Base-by-base conservation (phyloP, 2,329 filamentous ascomycete genomes). In the Colletotrichum karsti region DNA sequence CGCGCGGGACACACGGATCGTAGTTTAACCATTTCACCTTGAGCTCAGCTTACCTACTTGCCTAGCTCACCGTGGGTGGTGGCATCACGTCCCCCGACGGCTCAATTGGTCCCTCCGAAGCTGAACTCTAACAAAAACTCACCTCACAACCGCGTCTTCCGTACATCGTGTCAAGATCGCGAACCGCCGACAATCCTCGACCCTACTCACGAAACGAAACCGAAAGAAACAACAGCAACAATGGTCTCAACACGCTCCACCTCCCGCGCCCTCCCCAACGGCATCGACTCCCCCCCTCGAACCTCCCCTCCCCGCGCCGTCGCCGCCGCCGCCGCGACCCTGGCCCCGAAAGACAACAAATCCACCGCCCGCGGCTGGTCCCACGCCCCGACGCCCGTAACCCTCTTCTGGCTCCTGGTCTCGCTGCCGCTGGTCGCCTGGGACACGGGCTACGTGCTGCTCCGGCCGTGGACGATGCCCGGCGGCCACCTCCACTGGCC, bases 401-500 rank as follows among this genome's bases (percentile, higher is more conserved):
- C 83, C 22, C 85, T 93, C 46, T 72, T 90, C 70, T 97, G 94
- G 94, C 85, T 97, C 26, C 79, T 85, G 66, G 71, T 95, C 69
- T 94, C 92, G 20, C 81, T 96, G 15, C 93, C 93, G 1, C 86
- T 97, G 68, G 93, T 97, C 54, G 75, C 88, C 56, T 97, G 94
- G 94, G 94, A 97, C 81, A 88, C 88, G 30, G 83, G 84, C 65
- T 97, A 97, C 82, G 89, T 97, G 41, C 83, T 97, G 51, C 82
- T 93, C 60, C 92, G 94, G 20, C 94, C 94, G 30, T 88, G 91
- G 78, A 92, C 90, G 64, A 96, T 97, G 92, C 89, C 91, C 0
- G 93, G 93, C 72, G 94, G 94, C 15, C 80, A 79, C 51, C 82
- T 92, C 58, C 93, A 97, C 81, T 83, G 81, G 82, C 92, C 92